These are phyloP conservation scores for Cutaneotrichosporon dermatis DNA, from an alignment of 1,284 basidiomycete species.

Conservation along the genomic window DNA sequence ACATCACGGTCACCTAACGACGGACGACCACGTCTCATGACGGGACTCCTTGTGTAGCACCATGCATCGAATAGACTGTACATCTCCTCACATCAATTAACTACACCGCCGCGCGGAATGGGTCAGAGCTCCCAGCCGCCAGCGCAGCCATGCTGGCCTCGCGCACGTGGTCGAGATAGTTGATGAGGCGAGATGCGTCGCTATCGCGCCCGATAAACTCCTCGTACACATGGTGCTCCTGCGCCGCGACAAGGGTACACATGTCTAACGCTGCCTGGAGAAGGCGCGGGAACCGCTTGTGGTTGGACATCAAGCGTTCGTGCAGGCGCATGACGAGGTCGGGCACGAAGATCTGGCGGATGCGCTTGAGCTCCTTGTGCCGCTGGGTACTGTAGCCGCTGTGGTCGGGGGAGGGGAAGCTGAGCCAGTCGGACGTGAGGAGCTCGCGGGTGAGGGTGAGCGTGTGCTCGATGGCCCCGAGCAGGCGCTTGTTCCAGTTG, in stretches of 20 bases:
- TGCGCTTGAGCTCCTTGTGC: slow-evolving; percentile 65
- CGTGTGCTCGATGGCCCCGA: slow-evolving; percentile 40
- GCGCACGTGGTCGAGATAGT: slow-evolving; percentile 68
- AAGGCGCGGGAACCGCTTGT: slow-evolving; percentile 66
- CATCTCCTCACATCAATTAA: neutral
- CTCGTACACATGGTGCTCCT: slow-evolving; percentile 77
- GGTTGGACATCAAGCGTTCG: slow-evolving; percentile 63
- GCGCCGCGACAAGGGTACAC: slow-evolving; percentile 80
- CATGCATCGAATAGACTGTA: slow-evolving; percentile 5
- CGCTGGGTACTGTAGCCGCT: slow-evolving; percentile 51
- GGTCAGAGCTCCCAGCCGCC: slow-evolving; percentile 67
- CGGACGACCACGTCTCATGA: too few relatives aligned
- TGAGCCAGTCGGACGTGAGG: slow-evolving; percentile 53
- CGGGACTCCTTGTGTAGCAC: neutral
- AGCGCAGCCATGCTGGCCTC: slow-evolving; percentile 65
- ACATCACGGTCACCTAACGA: too few relatives aligned
- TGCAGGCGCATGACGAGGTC: slow-evolving; percentile 86
- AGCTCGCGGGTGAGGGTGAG: slow-evolving; percentile 47
- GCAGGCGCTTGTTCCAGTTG: slow-evolving; percentile 27
- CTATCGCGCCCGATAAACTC: slow-evolving; percentile 67
- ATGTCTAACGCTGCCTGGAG: slow-evolving; percentile 73
- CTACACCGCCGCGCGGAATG: slow-evolving; percentile 53
- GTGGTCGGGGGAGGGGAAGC: slow-evolving; percentile 30
- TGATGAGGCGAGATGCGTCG: slow-evolving; percentile 53
- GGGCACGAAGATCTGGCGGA: slow-evolving; percentile 84